phyloP scores from a whole-genome alignment of 495 filamentous ascomycete species.

The Daldinia concentrica region DNA sequence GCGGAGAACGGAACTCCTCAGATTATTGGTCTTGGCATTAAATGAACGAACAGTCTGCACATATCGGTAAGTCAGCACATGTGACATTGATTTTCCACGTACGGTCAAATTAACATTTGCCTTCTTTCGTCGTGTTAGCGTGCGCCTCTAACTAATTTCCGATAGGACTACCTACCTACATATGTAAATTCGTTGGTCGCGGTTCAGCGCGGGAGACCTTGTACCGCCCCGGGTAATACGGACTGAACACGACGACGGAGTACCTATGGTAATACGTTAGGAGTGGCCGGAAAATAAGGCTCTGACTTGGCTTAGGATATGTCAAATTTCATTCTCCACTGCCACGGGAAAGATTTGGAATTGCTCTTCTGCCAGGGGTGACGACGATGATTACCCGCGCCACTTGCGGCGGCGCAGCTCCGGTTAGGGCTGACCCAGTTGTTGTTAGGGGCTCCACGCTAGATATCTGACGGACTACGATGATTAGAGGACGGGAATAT shows the following conservation, averaged over 20 bases:
- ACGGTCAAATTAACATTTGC: neutral
- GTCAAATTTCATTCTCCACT: neutral
- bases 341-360: neutral
- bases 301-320: neutral
- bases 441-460: neutral
- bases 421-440: neutral
- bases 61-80: neutral
- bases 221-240: neutral
- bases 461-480: neutral
- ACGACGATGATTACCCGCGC: neutral
- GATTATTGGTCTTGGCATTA: neutral
- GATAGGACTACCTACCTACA: no score
- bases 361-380: neutral
- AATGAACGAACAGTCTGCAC: neutral
- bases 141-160: neutral
- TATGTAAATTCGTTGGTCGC: neutral
- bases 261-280: neutral
- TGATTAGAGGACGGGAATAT: neutral
- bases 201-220: neutral
- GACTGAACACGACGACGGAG: neutral
- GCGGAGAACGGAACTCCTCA: neutral
- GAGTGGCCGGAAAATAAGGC: neutral
- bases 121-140: neutral
- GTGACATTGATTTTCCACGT: neutral
- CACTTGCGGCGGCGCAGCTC: constrained; percentile 1